Conservation (phyloP, 306 rosid genomes). For the Adenanthera pavonina region DNA sequence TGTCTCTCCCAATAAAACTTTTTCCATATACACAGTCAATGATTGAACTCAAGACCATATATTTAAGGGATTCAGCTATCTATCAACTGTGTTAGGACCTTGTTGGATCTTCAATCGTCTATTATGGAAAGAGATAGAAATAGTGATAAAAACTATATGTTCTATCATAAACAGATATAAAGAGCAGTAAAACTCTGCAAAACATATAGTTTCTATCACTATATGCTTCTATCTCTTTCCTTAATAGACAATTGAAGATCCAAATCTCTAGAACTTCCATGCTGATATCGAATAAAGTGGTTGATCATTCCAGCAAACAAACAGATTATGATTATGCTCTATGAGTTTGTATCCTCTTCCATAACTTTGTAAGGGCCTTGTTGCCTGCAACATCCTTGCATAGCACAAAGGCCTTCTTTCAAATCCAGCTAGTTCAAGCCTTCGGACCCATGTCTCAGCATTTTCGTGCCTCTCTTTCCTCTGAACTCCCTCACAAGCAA, state of each 20-base stretch:
- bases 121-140: too few species aligned
- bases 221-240: background rate
- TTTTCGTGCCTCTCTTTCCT: constrained; percentile 79
- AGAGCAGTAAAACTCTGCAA: too few species aligned
- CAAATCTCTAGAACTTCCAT: constrained; percentile 41
- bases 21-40: too few species aligned
- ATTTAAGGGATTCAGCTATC: too few species aligned
- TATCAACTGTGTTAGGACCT: too few species aligned
- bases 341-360: constrained; percentile 53
- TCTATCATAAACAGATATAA: too few species aligned
- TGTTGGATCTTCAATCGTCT: too few species aligned
- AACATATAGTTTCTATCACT: background rate
- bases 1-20: too few species aligned
- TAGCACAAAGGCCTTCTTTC: constrained; percentile 47
- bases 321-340: constrained; percentile 46
- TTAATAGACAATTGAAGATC: background rate
- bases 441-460: constrained; percentile 63
- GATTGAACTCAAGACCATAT: too few species aligned
- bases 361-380: constrained; percentile 49
- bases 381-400: constrained; percentile 52
- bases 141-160: too few species aligned
- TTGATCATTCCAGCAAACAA: background rate
- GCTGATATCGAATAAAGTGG: constrained; percentile 63
- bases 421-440: constrained; percentile 78
- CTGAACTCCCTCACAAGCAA: constrained; percentile 73